Percentiles rank a stretch among this genome's conserved stretches.
These are phyloP conservation scores for Typha latifolia DNA, from an alignment of 176 grass and related monocot species.

Conservation along the genomic window DNA sequence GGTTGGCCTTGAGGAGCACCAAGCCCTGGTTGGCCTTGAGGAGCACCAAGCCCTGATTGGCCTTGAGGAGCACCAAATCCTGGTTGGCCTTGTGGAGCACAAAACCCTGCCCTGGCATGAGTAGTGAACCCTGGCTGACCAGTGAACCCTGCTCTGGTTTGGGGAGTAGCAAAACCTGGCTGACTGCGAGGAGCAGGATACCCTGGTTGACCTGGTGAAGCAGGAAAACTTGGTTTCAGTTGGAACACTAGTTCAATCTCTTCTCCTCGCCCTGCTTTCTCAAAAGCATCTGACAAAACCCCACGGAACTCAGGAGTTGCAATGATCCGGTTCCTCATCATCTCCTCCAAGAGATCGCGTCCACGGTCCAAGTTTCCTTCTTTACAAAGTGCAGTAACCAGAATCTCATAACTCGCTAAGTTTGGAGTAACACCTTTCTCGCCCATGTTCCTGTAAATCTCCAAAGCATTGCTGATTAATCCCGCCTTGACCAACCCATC, in stretches of 20 bases:
- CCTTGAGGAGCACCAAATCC: background rate
- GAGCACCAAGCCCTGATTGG: background rate
- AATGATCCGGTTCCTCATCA: conserved; percentile 36
- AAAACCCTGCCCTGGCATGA: background rate
- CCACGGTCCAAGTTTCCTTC: conserved; percentile 34
- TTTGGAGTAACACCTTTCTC: conserved; percentile 41
- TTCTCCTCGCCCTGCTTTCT: conserved; percentile 19
- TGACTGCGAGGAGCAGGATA: conserved; percentile 18
- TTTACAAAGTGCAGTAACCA: conserved; percentile 38
- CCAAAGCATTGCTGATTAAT: conserved; percentile 33
- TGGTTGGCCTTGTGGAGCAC: background rate
- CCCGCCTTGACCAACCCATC: conserved; percentile 42
- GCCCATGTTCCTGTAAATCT: conserved; percentile 49
- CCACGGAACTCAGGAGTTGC: conserved; percentile 24
- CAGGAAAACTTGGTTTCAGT: conserved; percentile 20
- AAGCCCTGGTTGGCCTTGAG: conserved; percentile 3
- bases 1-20: background rate
- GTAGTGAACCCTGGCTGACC: conserved; percentile 5
- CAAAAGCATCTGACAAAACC: conserved; percentile 26
- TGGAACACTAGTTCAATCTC: conserved; percentile 24
- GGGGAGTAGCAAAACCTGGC: background rate
- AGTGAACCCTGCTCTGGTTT: background rate
- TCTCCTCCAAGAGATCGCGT: conserved; percentile 29
- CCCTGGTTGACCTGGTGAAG: conserved; percentile 18
- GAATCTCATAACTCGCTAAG: conserved; percentile 33